Evolutionary conservation across 2,329 filamentous ascomycete genomes (phyloP).

Genomic region (Macroventuria anomochaeta): DNA sequence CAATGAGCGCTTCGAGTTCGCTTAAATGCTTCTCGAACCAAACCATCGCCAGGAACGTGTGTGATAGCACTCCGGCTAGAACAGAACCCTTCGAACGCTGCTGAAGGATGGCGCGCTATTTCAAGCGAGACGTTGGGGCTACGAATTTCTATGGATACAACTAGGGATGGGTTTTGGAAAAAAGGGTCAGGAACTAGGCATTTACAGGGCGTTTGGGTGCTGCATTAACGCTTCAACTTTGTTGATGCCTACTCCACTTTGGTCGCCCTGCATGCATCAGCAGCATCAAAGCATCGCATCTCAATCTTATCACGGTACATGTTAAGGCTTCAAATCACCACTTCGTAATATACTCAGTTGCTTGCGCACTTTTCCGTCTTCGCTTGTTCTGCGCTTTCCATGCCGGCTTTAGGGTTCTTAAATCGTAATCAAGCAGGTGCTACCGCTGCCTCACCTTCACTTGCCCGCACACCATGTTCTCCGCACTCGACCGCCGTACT

Average conservation of each 20-base stretch:
- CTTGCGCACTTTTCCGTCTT: too few relatives aligned
- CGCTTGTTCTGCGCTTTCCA: too few relatives aligned
- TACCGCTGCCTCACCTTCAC: too few relatives aligned
- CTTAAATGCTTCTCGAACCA: slow-evolving; percentile 8
- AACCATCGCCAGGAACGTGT: not conserved
- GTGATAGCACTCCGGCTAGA: not conserved
- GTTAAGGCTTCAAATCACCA: too few relatives aligned
- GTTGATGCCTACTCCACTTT: not conserved
- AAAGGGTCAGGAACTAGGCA: not conserved
- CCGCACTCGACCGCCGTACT: too few relatives aligned
- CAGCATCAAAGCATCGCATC: slow-evolving; percentile 1
- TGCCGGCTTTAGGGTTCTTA: too few relatives aligned
- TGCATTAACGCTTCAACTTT: not conserved
- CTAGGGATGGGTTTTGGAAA: not conserved
- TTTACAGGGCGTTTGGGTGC: slow-evolving; percentile 9
- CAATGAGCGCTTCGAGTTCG: slow-evolving; percentile 35
- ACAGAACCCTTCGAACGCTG: slow-evolving; percentile 1
- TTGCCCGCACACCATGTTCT: too few relatives aligned
- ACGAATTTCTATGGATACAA: slow-evolving; percentile 10
- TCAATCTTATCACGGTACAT: slow-evolving; percentile 6
- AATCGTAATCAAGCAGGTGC: too few relatives aligned
- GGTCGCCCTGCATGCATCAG: not conserved
- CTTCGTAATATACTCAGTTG: too few relatives aligned
- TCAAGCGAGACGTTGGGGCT: slow-evolving; percentile 1
- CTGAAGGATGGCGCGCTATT: not conserved